Evolutionary conservation across 345 rosid species (phyloP).

Genomic region (Bruguiera gymnorhiza): DNA sequence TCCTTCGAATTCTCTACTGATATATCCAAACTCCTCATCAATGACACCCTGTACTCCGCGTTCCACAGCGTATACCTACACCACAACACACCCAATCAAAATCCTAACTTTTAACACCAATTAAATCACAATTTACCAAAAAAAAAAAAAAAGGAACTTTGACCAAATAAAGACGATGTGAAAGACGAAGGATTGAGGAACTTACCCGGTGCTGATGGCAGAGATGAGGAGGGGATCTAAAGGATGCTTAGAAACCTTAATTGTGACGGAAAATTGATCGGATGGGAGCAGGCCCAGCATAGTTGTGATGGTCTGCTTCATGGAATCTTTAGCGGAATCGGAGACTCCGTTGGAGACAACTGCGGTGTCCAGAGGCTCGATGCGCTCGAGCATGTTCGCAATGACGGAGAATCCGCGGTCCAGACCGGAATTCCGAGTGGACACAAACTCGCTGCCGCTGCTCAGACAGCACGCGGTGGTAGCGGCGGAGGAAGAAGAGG

Average conservation of each 20-base stretch:
- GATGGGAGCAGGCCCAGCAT: conserved; percentile 93
- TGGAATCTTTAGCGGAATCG: conserved; percentile 78
- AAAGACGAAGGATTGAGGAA: neutral
- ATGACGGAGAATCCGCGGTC: conserved; percentile 74
- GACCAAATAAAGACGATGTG: neutral
- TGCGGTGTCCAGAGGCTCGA: conserved; percentile 73
- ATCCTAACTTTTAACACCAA: neutral
- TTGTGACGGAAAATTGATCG: conserved; percentile 59
- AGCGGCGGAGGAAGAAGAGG: conserved; percentile 9
- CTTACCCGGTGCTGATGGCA: conserved; percentile 81
- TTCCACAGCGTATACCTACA: conserved; percentile 88
- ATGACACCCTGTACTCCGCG: conserved; percentile 76
- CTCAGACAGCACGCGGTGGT: conserved; percentile 5
- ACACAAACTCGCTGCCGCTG: conserved; percentile 41
- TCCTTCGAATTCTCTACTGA: conserved; percentile 27
- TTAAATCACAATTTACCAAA: neutral
- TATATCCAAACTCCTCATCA: conserved; percentile 64
- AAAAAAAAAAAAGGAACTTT: neutral
- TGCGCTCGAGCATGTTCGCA: conserved; percentile 63
- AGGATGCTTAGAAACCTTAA: conserved; percentile 55
- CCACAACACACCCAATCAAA: conserved; percentile 6
- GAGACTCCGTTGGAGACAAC: conserved; percentile 77
- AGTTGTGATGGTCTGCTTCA: conserved; percentile 82
- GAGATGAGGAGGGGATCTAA: conserved; percentile 66
- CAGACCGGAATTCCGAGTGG: conserved; percentile 60